Evolutionary conservation across 208 protist species (phyloP).

Genomic region (Acanthamoeba comandoni): DNA sequence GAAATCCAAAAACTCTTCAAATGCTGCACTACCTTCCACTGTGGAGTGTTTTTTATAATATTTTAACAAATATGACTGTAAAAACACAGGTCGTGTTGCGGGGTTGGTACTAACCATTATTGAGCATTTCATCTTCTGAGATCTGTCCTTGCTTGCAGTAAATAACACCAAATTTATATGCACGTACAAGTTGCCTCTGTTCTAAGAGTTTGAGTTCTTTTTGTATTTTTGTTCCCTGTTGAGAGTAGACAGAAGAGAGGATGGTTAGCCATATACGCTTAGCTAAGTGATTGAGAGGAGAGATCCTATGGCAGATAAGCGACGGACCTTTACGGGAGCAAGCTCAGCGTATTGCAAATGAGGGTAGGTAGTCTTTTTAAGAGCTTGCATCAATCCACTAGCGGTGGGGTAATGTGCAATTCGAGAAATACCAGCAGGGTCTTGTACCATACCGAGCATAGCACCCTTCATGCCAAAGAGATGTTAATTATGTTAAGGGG

Average conservation of each 20-base stretch:
- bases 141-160: slow-evolving; percentile 69
- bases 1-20: slow-evolving; percentile 47
- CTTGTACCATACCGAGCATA: slow-evolving; percentile 8
- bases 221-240: background rate
- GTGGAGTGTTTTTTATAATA: background rate
- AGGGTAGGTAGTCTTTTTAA: slow-evolving; percentile 67
- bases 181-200: slow-evolving; percentile 31
- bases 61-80: background rate
- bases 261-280: background rate
- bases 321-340: slow-evolving; percentile 19
- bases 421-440: slow-evolving; percentile 34
- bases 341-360: slow-evolving; percentile 63
- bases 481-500: background rate
- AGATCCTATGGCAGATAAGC: background rate
- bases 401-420: slow-evolving; percentile 64
- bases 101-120: background rate
- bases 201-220: slow-evolving; percentile 58
- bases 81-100: background rate
- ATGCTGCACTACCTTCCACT: slow-evolving; percentile 45
- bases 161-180: slow-evolving; percentile 64
- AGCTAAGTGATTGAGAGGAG: background rate
- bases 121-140: slow-evolving; percentile 66
- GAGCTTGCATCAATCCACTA: slow-evolving; percentile 36
- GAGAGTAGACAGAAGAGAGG: background rate
- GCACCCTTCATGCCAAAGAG: background rate